Conservation (phyloP, 73 alveolate genomes). For the Stentor coeruleus region DNA sequence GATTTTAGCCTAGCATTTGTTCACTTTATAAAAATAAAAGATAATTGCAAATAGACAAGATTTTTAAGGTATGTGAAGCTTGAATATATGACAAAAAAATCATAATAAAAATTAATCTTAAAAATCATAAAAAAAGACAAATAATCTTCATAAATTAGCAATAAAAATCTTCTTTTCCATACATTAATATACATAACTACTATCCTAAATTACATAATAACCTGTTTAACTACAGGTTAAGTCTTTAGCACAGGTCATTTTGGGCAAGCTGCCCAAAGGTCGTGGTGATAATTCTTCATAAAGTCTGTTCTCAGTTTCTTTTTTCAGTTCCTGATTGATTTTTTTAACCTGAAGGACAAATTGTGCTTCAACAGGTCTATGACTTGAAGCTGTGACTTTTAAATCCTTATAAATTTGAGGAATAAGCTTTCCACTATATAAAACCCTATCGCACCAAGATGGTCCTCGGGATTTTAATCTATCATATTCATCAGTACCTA, state of each 20-base stretch:
- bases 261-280: neutral
- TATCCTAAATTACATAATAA: too few species aligned
- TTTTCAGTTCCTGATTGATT: neutral
- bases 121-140: too few species aligned
- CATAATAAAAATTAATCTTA: too few species aligned
- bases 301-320: neutral
- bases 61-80: too few species aligned
- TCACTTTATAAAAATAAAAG: too few species aligned
- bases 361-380: conserved; percentile 45
- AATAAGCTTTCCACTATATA: conserved; percentile 26
- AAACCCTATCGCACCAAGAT: conserved; percentile 92
- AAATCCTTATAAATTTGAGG: neutral
- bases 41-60: too few species aligned
- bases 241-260: neutral
- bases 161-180: too few species aligned
- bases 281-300: neutral
- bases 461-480: conserved; percentile 86
- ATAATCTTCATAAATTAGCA: too few species aligned
- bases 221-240: neutral
- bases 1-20: too few species aligned
- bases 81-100: too few species aligned
- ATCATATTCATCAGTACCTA: conserved; percentile 67
- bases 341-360: conserved; percentile 35
- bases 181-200: neutral
- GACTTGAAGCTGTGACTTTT: conserved; percentile 39